Percentiles rank a stretch among this genome's conserved stretches.
phyloP scores from a whole-genome alignment of 805 yeast species.

The Saccharomyces kudriavzevii region DNA sequence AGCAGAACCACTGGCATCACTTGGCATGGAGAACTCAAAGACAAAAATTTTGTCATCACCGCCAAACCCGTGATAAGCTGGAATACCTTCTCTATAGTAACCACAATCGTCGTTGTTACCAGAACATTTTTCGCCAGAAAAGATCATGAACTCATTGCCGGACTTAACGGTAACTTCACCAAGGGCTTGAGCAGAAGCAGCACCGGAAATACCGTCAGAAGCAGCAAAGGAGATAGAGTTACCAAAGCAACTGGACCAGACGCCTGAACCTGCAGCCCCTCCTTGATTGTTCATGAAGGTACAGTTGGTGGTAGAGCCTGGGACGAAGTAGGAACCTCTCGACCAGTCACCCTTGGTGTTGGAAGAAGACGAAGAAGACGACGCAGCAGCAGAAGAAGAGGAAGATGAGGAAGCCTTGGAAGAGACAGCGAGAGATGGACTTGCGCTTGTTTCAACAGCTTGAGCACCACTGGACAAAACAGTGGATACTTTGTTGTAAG shows the following conservation, averaged over 20 bases:
- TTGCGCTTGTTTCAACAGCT: conserved; percentile 16
- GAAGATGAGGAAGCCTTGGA: conserved; percentile 28
- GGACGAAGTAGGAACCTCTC: conserved; percentile 66
- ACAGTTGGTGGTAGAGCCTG: conserved; percentile 64
- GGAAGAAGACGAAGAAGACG: conserved; percentile 34
- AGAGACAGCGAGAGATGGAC: conserved; percentile 16
- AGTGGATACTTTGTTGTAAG: conserved; percentile 15
- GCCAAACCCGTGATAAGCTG: conserved; percentile 91
- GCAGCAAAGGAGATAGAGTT: conserved; percentile 83
- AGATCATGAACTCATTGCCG: conserved; percentile 72
- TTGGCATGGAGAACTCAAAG: conserved; percentile 92
- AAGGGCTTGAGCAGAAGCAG: conserved; percentile 60
- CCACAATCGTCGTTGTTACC: conserved; percentile 57
- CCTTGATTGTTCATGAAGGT: conserved; percentile 85
- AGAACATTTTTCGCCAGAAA: conserved; percentile 60
- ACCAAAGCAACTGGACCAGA: conserved; percentile 80
- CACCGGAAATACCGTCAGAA: conserved; percentile 66
- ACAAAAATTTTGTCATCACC: conserved; percentile 81
- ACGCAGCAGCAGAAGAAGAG: conserved; percentile 27
- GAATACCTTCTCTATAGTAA: conserved; percentile 73
- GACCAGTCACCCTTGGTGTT: conserved; percentile 54
- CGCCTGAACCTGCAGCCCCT: conserved; percentile 78
- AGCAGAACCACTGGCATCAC: conserved; percentile 41
- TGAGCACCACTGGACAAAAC: conserved; percentile 11
- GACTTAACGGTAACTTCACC: conserved; percentile 62